Evolutionary conservation across 805 yeast species (phyloP).

Genomic region (Cyberlindnera galapagoensis): DNA sequence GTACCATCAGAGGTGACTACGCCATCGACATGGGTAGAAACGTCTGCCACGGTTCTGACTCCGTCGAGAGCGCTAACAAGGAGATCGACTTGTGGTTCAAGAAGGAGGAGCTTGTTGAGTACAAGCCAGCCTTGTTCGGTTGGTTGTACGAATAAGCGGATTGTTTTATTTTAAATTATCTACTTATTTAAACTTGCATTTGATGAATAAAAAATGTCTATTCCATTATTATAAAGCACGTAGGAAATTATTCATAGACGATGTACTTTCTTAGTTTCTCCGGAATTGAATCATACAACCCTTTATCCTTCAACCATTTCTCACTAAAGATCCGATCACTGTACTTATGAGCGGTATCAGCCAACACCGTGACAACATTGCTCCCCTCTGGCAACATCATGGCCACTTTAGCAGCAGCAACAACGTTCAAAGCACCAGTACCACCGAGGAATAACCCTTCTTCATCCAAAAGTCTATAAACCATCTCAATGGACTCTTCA

Average conservation of each 20-base stretch:
- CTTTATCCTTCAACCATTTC: constrained; percentile 69
- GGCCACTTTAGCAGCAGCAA: constrained; percentile 79
- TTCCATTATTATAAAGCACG: background rate
- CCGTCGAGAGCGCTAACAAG: constrained; percentile 94
- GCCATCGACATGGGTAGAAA: constrained; percentile 99
- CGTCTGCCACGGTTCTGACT: constrained; percentile 99
- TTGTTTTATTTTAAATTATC: background rate
- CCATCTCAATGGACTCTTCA: constrained; percentile 74
- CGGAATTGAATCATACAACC: constrained; percentile 61
- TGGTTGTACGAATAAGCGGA: constrained; percentile 90
- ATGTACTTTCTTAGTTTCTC: constrained; percentile 65
- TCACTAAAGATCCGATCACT: constrained; percentile 74
- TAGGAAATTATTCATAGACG: constrained; percentile 22
- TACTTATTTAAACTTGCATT: background rate
- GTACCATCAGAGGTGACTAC: constrained; percentile 99
- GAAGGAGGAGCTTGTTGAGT: constrained; percentile 89
- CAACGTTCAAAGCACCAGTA: constrained; percentile 85
- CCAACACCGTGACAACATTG: constrained; percentile 81
- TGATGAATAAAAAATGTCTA: background rate
- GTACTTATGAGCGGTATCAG: constrained; percentile 88
- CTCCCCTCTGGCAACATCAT: constrained; percentile 65
- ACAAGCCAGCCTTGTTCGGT: constrained; percentile 76
- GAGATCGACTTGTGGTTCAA: constrained; percentile 98
- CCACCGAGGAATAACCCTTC: constrained; percentile 92
- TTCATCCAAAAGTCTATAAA: constrained; percentile 75